Conservation (phyloP, 2,329 filamentous ascomycete genomes). For the Aciculosporium take region DNA sequence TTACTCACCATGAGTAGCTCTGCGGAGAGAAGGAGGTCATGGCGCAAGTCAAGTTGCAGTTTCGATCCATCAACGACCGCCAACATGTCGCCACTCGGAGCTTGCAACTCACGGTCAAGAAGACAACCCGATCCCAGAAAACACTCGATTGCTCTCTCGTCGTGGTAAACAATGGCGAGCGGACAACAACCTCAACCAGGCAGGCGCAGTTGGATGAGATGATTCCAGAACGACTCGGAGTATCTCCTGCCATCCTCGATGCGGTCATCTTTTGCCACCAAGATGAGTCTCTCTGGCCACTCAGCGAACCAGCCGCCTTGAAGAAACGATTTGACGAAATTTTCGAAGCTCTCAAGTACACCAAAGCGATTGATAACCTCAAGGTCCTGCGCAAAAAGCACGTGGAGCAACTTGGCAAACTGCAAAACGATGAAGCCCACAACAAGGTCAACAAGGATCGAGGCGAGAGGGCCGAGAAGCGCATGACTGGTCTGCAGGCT, state of each 20-base stretch:
- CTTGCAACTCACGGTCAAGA: conserved; percentile 76
- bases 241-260: conserved; percentile 79
- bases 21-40: conserved; percentile 76
- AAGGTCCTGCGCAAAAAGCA: conserved; percentile 75
- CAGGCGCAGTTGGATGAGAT: conserved; percentile 70
- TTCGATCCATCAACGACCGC: conserved; percentile 62
- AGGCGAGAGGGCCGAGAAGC: conserved; percentile 56
- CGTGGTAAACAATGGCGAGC: conserved; percentile 67
- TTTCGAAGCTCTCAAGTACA: conserved; percentile 93
- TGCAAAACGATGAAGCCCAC: conserved; percentile 61
- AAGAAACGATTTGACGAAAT: conserved; percentile 97
- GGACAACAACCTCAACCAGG: conserved; percentile 62
- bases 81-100: conserved; percentile 75
- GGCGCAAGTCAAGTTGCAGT: conserved; percentile 83
- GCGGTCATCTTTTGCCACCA: conserved; percentile 98
- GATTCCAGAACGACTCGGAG: conserved; percentile 75
- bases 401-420: conserved; percentile 56
- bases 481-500: conserved; percentile 46
- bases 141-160: conserved; percentile 69
- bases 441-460: conserved; percentile 76
- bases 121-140: conserved; percentile 60
- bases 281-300: conserved; percentile 92
- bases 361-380: conserved; percentile 92
- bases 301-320: conserved; percentile 71
- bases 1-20: conserved; percentile 32